Conservation (phyloP, 257 asterid genomes). For the Thymus quinquecostatus region DNA sequence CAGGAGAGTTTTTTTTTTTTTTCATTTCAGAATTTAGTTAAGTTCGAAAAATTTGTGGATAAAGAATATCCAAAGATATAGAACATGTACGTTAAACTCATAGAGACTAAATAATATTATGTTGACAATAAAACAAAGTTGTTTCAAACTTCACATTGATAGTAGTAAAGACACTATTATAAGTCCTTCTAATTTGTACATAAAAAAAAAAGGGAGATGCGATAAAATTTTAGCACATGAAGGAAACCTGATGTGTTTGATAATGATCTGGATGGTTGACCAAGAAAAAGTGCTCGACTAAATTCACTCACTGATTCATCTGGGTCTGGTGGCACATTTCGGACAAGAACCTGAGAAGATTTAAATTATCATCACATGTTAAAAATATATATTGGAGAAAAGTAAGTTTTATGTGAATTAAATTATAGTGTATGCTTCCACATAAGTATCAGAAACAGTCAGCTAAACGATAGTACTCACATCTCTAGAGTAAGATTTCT, state of each 20-base stretch:
- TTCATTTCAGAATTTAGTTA: background rate
- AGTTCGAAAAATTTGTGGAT: background rate
- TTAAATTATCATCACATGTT: constrained; percentile 21
- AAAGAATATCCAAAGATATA: background rate
- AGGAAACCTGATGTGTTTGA: constrained; percentile 80
- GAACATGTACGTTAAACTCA: background rate
- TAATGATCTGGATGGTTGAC: constrained; percentile 95
- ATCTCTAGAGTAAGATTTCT: background rate
- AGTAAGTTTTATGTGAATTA: background rate
- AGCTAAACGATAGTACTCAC: background rate
- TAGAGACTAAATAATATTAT: background rate
- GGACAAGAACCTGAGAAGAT: constrained; percentile 75
- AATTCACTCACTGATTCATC: constrained; percentile 81
- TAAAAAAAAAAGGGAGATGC: background rate
- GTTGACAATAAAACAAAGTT: background rate
- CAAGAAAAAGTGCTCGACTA: constrained; percentile 89
- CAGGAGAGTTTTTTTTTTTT: background rate
- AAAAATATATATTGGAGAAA: background rate
- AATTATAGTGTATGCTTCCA: no score
- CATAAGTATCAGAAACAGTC: background rate
- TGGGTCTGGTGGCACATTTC: constrained; percentile 85
- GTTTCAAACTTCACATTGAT: background rate
- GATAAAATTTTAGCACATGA: background rate
- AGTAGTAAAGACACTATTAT: background rate
- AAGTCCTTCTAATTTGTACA: background rate